These are phyloP conservation scores for Nepenthes mirabilis DNA, from an alignment of 148 eudicot species.

Conservation along the genomic window DNA sequence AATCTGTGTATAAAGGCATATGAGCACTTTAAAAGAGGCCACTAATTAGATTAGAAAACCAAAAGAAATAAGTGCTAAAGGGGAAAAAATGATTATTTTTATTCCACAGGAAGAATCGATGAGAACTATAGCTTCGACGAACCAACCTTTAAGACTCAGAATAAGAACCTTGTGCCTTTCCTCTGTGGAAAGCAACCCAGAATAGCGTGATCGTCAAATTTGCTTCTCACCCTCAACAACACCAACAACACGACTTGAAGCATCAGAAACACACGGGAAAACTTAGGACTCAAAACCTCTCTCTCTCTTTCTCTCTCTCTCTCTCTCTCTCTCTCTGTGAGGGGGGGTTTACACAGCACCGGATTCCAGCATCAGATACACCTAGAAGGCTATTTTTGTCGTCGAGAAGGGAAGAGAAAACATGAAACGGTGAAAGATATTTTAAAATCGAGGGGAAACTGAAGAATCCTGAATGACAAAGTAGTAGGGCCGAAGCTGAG, in stretches of 20 bases:
- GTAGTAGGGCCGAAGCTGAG: background rate
- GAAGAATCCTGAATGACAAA: background rate
- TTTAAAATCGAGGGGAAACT: background rate
- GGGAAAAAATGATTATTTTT: background rate
- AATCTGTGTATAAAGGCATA: too few species aligned
- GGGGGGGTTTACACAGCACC: background rate
- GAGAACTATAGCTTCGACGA: constrained; percentile 12
- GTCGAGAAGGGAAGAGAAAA: constrained; percentile 1
- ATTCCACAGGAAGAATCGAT: constrained; percentile 11
- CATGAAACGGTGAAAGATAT: constrained; percentile 22
- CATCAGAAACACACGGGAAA: background rate
- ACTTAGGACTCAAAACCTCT: background rate
- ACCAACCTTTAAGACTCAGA: constrained; percentile 42
- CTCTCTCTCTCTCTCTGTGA: too few species aligned
- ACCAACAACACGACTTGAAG: too few species aligned
- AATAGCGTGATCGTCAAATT: constrained; percentile 31
- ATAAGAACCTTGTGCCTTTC: constrained; percentile 17
- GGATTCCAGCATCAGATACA: background rate
- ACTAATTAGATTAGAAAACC: too few species aligned
- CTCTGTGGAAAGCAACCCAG: constrained; percentile 20
- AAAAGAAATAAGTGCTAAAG: background rate
- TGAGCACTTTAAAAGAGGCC: too few species aligned
- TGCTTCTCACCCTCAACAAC: background rate
- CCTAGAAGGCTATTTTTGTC: constrained; percentile 10
- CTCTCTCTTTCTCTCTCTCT: background rate